Conservation (phyloP, 208 protist genomes). For the Crithidia fasciculata region DNA sequence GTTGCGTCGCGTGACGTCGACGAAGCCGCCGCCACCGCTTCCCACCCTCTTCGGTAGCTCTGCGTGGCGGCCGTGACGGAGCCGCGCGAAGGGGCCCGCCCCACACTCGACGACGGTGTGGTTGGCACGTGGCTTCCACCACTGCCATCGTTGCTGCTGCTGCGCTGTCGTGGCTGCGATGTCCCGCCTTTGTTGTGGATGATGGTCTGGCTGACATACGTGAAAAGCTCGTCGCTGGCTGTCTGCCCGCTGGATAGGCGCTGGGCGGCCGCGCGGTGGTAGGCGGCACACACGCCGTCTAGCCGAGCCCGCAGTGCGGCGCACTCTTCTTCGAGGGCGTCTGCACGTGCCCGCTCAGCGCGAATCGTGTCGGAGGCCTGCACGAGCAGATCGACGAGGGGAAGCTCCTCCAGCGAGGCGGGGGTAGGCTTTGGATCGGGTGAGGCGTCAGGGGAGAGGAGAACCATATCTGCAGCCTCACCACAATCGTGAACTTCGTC, state of each 20-base stretch:
- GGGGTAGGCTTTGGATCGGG: not conserved
- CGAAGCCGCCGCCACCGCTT: not conserved
- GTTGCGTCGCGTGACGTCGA: not conserved
- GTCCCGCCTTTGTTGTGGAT: not conserved
- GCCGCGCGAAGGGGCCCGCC: not conserved
- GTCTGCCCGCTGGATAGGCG: not conserved
- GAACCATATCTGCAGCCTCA: not conserved
- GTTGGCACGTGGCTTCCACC: not conserved
- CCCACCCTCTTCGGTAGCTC: constrained; percentile 6
- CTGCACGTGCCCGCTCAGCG: constrained; percentile 20
- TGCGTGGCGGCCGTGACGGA: constrained; percentile 8
- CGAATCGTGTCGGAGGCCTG: constrained; percentile 34
- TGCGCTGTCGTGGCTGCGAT: not conserved
- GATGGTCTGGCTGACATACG: constrained; percentile 6
- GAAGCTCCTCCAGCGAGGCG: not conserved
- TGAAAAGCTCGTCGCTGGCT: not conserved
- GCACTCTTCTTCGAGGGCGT: constrained; percentile 26
- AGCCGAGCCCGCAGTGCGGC: constrained; percentile 25
- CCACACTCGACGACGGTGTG: not conserved
- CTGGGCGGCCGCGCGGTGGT: constrained; percentile 10
- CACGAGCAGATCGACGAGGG: constrained; percentile 25
- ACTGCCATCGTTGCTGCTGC: not conserved
- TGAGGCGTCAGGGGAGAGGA: constrained; percentile 19
- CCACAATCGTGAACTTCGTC: not conserved
- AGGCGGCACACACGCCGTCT: constrained; percentile 15